These are phyloP conservation scores for Globisporangium cederbergense DNA, from an alignment of 352 stramenopile species.

Conservation along the genomic window DNA sequence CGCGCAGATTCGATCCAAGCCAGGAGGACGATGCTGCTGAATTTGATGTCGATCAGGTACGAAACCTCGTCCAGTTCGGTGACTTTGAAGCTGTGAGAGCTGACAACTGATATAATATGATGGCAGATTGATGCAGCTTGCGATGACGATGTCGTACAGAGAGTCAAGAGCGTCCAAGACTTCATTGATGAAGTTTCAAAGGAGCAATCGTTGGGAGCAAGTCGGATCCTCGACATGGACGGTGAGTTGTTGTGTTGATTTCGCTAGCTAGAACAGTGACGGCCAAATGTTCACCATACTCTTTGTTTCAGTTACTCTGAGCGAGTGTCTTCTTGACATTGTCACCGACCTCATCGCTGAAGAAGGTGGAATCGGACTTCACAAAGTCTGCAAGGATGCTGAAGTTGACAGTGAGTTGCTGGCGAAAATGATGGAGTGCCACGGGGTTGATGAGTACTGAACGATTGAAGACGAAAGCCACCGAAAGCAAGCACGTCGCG, in stretches of 20 bases:
- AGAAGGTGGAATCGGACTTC: constrained; percentile 17
- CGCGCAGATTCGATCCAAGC: constrained; percentile 13
- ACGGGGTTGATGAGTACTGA: constrained; percentile 9
- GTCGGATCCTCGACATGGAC: constrained; percentile 16
- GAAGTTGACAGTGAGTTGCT: constrained; percentile 14
- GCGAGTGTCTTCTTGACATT: constrained; percentile 20
- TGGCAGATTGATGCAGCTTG: constrained; percentile 6
- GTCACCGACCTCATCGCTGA: constrained; percentile 21
- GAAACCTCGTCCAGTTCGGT: not conserved
- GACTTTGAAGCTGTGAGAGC: not conserved
- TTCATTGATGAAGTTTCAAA: constrained; percentile 13
- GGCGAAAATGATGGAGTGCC: constrained; percentile 10
- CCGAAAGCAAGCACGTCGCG: not conserved
- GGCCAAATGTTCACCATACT: not conserved
- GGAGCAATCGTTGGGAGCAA: not conserved
- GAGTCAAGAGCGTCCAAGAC: constrained; percentile 16
- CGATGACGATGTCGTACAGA: constrained; percentile 7
- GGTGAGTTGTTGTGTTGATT: not conserved
- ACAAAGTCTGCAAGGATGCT: constrained; percentile 8
- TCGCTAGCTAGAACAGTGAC: not conserved
- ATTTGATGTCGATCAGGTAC: constrained; percentile 11
- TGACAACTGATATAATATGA: not conserved
- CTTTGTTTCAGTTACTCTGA: constrained; percentile 12
- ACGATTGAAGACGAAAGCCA: not conserved
- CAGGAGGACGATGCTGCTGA: constrained; percentile 9